phyloP scores from a whole-genome alignment of 2,329 filamentous ascomycete species.

The Clonostachys solani region DNA sequence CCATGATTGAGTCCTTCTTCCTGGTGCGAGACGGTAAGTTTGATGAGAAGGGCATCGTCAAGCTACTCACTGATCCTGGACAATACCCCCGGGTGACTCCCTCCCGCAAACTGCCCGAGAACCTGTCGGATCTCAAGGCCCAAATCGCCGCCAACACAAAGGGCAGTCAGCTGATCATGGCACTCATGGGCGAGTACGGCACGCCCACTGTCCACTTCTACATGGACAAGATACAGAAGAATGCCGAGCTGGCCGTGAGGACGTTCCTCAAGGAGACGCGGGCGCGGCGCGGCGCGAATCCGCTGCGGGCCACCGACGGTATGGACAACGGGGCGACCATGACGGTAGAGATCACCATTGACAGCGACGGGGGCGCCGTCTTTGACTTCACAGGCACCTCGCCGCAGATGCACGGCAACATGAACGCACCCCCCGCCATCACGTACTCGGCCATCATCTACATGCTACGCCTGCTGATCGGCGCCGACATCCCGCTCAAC shows the following conservation, averaged over 20 bases:
- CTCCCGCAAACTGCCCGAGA: conserved; percentile 68
- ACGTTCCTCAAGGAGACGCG: conserved; percentile 69
- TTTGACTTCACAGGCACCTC: conserved; percentile 44
- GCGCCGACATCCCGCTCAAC: conserved; percentile 79
- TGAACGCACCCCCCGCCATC: conserved; percentile 24
- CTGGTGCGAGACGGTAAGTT: conserved; percentile 17
- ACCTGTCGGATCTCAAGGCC: conserved; percentile 81
- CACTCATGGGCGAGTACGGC: conserved; percentile 73
- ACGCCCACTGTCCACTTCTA: conserved; percentile 76
- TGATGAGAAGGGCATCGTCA: conserved; percentile 39
- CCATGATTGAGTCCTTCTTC: conserved; percentile 41
- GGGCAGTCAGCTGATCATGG: conserved; percentile 72
- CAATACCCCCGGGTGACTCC: conserved; percentile 40
- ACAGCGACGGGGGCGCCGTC: conserved; percentile 67
- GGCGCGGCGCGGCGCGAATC: conserved; percentile 6
- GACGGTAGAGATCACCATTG: conserved; percentile 68
- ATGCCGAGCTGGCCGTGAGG: conserved; percentile 73
- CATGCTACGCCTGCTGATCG: conserved; percentile 75
- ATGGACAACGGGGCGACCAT: conserved; percentile 89
- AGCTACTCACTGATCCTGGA: conserved; percentile 40
- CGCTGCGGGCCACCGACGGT: conserved; percentile 39
- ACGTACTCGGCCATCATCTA: conserved; percentile 69
- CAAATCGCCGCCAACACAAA: conserved; percentile 84
- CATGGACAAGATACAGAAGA: conserved; percentile 78
- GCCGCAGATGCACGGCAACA: conserved; percentile 22